These are phyloP conservation scores for Neofusicoccum kwambonambiense DNA, from an alignment of 2,329 filamentous ascomycete genomes.

Conservation along the genomic window DNA sequence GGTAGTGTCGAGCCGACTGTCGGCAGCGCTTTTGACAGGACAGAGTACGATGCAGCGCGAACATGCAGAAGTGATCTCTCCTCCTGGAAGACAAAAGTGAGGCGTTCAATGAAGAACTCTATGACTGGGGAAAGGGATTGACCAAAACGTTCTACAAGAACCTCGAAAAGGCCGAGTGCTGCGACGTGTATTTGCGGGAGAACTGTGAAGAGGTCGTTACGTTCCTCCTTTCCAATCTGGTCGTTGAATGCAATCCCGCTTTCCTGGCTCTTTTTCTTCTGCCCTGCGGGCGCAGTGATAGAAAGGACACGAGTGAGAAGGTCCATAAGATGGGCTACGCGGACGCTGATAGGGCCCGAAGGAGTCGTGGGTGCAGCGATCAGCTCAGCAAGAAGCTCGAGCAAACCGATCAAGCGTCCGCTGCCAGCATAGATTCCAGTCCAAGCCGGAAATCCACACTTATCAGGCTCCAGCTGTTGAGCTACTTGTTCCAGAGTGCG, in stretches of 20 bases:
- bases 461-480: conserved; percentile 42
- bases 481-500: conserved; percentile 32
- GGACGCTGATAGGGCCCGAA: conserved; percentile 63
- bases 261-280: conserved; percentile 32
- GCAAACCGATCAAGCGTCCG: conserved; percentile 65
- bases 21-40: conserved; percentile 58
- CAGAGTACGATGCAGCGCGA: conserved; percentile 60
- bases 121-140: conserved; percentile 59
- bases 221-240: conserved; percentile 75
- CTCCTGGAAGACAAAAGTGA: conserved; percentile 66
- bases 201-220: conserved; percentile 71
- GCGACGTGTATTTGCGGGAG: conserved; percentile 74
- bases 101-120: conserved; percentile 67
- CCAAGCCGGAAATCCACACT: conserved; percentile 65
- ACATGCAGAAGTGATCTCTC: conserved; percentile 53
- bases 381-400: conserved; percentile 64
- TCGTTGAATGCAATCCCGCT: conserved; percentile 53
- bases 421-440: conserved; percentile 70
- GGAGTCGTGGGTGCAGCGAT: conserved; percentile 59
- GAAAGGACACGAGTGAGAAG: conserved; percentile 68
- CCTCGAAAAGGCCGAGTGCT: conserved; percentile 61
- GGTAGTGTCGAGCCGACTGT: conserved; percentile 65
- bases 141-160: conserved; percentile 59
- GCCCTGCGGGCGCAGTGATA: conserved; percentile 54
- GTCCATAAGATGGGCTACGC: conserved; percentile 67